A percentile compares a stretch with the other conserved stretches of the same genome.
Evolutionary conservation across 148 eudicot genomes (phyloP).

Genomic region (Pharnaceum exiguum): DNA sequence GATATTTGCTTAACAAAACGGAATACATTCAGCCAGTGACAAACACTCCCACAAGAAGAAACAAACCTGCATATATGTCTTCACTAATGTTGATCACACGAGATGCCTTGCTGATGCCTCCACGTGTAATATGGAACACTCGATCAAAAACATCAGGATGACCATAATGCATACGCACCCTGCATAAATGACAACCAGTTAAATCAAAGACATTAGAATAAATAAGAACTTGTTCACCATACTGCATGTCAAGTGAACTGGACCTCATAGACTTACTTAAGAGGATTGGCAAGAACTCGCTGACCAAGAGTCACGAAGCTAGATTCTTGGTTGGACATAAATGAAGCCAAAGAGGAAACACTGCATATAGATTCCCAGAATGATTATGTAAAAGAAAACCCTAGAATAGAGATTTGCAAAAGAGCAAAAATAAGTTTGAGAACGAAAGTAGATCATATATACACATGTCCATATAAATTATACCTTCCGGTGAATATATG

Average conservation of each 20-base stretch:
- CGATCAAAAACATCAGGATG: constrained; percentile 99
- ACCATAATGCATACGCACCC: constrained; percentile 99
- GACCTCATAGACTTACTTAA: constrained; percentile 57
- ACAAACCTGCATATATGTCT: constrained; percentile 84
- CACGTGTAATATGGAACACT: constrained; percentile 95
- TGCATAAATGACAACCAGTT: constrained; percentile 22
- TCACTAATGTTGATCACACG: constrained; percentile 98
- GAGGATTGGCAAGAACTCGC: constrained; percentile 93
- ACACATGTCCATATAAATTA: constrained; percentile 3
- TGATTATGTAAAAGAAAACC: not conserved
- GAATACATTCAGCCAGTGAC: too few relatives aligned
- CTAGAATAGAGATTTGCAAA: not conserved
- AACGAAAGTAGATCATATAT: not conserved
- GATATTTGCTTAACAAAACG: too few relatives aligned
- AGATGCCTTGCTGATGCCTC: constrained; percentile 99
- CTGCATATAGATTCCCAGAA: constrained; percentile 42
- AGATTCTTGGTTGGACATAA: constrained; percentile 97
- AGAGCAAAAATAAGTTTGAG: too few relatives aligned
- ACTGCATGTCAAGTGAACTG: too few relatives aligned
- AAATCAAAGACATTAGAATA: not conserved
- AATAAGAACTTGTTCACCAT: not conserved
- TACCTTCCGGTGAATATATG: constrained; percentile 99
- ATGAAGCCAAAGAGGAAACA: constrained; percentile 96
- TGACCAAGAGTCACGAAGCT: constrained; percentile 99
- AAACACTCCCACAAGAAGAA: not conserved